Evolutionary conservation across 2,329 filamentous ascomycete genomes (phyloP).

Genomic region (Penicillium sp.): DNA sequence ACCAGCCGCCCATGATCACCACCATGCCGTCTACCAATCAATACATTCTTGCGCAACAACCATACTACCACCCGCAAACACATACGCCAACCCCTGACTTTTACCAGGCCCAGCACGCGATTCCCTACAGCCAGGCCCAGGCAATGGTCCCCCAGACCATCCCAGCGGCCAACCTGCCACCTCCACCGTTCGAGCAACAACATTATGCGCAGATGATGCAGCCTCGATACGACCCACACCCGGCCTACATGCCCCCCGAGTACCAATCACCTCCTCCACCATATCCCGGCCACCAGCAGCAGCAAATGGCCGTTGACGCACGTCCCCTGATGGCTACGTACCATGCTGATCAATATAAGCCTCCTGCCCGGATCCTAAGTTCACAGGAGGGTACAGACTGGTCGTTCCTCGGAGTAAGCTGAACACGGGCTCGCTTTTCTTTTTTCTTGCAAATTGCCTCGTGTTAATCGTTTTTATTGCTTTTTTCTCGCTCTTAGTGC

Average conservation of each 20-base stretch:
- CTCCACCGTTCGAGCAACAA: conserved; percentile 19
- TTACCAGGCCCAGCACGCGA: conserved; percentile 26
- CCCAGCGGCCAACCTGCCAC: conserved; percentile 22
- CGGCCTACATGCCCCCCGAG: conserved; percentile 29
- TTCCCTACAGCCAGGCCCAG: conserved; percentile 29
- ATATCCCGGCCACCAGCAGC: conserved; percentile 26
- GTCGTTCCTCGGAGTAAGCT: conserved; percentile 30
- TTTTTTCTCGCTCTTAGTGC: conserved; percentile 2
- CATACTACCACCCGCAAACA: conserved; percentile 29
- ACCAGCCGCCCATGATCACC: conserved; percentile 27
- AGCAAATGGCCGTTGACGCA: conserved; percentile 19
- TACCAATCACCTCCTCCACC: conserved; percentile 23
- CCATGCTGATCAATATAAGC: conserved; percentile 31
- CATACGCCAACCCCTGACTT: conserved; percentile 34
- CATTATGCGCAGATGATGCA: conserved; percentile 32
- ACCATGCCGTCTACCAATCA: conserved; percentile 31
- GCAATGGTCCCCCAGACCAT: conserved; percentile 29
- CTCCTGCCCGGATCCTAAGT: conserved; percentile 29
- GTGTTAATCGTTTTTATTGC: conserved; percentile 1
- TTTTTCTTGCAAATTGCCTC: neutral
- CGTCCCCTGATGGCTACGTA: conserved; percentile 31
- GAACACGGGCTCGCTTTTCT: neutral
- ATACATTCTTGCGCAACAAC: conserved; percentile 34
- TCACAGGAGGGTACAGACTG: conserved; percentile 39
- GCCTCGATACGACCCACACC: conserved; percentile 29